phyloP scores from a whole-genome alignment of 2,329 filamentous ascomycete species.

The Fusarium sarcochroum region DNA sequence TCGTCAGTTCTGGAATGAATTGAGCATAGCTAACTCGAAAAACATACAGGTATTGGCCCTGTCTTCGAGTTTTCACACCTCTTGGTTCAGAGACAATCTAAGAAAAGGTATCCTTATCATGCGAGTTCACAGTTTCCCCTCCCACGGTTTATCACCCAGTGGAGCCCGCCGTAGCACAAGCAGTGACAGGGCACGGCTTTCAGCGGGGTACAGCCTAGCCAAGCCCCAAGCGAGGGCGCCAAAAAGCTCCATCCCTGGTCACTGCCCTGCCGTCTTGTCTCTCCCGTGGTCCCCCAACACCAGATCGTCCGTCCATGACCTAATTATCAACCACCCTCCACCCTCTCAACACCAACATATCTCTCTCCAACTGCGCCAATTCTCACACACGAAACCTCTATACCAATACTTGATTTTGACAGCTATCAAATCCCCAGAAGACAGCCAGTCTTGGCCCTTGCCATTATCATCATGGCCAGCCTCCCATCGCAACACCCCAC shows the following conservation, averaged over 20 bases:
- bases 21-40: neutral
- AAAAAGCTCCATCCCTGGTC: constrained; percentile 29
- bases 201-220: constrained; percentile 34
- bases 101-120: constrained; percentile 14
- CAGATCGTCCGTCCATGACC: constrained; percentile 34
- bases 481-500: constrained; percentile 64
- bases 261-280: constrained; percentile 12
- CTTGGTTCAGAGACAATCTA: neutral
- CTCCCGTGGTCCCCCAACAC: constrained; percentile 24
- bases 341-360: constrained; percentile 30
- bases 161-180: constrained; percentile 21
- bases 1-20: neutral
- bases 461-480: constrained; percentile 52
- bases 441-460: constrained; percentile 18
- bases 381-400: neutral
- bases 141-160: constrained; percentile 20
- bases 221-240: constrained; percentile 33
- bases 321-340: constrained; percentile 31
- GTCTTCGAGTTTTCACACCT: neutral
- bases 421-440: neutral
- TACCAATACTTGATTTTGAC: neutral
- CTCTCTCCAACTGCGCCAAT: constrained; percentile 18
- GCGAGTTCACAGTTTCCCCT: constrained; percentile 22
- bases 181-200: constrained; percentile 33
- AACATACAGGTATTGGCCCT: neutral